Conservation (phyloP, 169 alveolate species). For the Plasmodium adleri region DNA sequence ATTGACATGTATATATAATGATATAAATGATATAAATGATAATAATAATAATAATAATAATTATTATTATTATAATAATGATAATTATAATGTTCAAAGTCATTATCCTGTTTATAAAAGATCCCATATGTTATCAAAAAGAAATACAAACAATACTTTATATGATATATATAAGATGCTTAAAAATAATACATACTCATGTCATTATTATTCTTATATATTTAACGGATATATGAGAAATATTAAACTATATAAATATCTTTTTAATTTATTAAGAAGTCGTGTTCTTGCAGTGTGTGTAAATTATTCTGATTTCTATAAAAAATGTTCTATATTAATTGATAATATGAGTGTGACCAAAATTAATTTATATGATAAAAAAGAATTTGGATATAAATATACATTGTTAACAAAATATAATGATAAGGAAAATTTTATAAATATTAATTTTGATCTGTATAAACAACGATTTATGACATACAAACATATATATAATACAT, state of each 20-base stretch:
- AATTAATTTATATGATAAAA: slow-evolving; percentile 21
- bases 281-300: slow-evolving; percentile 12
- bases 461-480: slow-evolving; percentile 59
- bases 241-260: slow-evolving; percentile 2
- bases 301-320: slow-evolving; percentile 37
- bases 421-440: slow-evolving; percentile 9
- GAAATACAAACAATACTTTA: neutral
- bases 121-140: neutral
- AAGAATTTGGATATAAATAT: slow-evolving; percentile 26
- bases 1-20: neutral
- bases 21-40: neutral
- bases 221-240: slow-evolving; percentile 23
- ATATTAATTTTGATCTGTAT: slow-evolving; percentile 15
- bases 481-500: slow-evolving; percentile 51
- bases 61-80: neutral
- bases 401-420: slow-evolving; percentile 50
- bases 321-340: slow-evolving; percentile 7
- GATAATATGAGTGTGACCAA: slow-evolving; percentile 50
- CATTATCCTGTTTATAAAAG: too few species aligned
- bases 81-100: too few species aligned
- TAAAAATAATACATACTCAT: slow-evolving; percentile 23
- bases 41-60: neutral
- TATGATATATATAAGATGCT: slow-evolving; percentile 5
- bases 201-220: slow-evolving; percentile 25
- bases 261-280: slow-evolving; percentile 26